Evolutionary conservation across 2,329 filamentous ascomycete species (phyloP).

Genomic region (Alternaria solani): DNA sequence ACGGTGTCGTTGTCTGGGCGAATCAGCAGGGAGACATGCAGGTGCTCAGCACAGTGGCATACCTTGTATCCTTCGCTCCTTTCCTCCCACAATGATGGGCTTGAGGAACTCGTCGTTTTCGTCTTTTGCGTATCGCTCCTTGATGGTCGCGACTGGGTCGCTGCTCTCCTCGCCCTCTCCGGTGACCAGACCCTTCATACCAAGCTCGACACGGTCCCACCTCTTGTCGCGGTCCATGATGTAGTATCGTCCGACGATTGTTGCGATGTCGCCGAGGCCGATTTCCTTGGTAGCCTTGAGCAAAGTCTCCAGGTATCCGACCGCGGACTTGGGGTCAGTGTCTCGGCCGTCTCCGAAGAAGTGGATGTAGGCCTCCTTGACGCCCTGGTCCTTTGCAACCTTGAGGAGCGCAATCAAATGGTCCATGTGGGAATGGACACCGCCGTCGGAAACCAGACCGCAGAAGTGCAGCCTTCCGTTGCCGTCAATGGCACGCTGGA

Average conservation of each 20-base stretch:
- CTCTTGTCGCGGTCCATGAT: constrained; percentile 99
- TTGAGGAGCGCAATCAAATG: constrained; percentile 88
- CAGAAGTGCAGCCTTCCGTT: constrained; percentile 93
- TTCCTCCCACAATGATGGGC: constrained; percentile 92
- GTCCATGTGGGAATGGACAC: constrained; percentile 95
- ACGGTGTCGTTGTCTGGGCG: constrained; percentile 82
- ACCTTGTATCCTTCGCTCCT: constrained; percentile 86
- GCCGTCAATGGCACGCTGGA: constrained; percentile 81
- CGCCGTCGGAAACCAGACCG: constrained; percentile 92
- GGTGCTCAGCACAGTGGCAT: constrained; percentile 38
- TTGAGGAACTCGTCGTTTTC: constrained; percentile 98
- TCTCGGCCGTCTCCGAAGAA: constrained; percentile 99
- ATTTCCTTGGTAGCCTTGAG: constrained; percentile 83
- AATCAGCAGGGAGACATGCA: constrained; percentile 40
- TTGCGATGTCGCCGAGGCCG: constrained; percentile 85
- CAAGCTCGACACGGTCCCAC: constrained; percentile 93
- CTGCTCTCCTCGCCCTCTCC: constrained; percentile 87
- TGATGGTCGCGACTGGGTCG: constrained; percentile 86
- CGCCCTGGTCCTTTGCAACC: constrained; percentile 85
- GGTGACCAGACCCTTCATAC: constrained; percentile 82
- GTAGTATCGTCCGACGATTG: constrained; percentile 94
- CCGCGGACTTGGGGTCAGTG: constrained; percentile 94
- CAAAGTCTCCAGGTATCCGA: constrained; percentile 86
- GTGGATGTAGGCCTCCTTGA: constrained; percentile 96
- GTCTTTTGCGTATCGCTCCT: constrained; percentile 83